Percentiles rank a stretch among this genome's conserved stretches.
Evolutionary conservation across 1,284 basidiomycete species (phyloP).

Genomic region (Butyriboletus appendiculatus): DNA sequence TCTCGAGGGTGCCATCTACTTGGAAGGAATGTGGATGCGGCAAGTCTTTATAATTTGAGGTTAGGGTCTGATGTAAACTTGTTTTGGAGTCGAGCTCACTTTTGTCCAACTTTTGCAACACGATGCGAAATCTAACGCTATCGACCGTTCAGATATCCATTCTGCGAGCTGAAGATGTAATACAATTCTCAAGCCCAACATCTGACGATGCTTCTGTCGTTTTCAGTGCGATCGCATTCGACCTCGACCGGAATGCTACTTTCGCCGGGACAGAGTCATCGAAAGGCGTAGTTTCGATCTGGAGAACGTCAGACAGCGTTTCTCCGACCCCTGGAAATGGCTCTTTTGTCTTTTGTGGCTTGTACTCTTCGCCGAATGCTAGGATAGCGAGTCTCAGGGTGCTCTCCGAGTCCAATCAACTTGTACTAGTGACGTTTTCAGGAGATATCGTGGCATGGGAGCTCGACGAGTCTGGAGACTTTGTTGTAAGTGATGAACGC

Average conservation of each 20-base stretch:
- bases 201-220: constrained; percentile 25
- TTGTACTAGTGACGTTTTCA: constrained; percentile 66
- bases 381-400: constrained; percentile 66
- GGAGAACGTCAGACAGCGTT: constrained; percentile 43
- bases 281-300: constrained; percentile 60
- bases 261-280: constrained; percentile 67
- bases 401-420: constrained; percentile 62
- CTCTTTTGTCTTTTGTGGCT: constrained; percentile 32
- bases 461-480: constrained; percentile 51
- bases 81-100: not conserved
- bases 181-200: constrained; percentile 46
- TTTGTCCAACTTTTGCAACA: not conserved
- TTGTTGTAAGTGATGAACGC: constrained; percentile 38
- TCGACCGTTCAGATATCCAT: constrained; percentile 19
- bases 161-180: constrained; percentile 32
- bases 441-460: constrained; percentile 78
- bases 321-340: constrained; percentile 11
- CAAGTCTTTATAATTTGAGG: constrained; percentile 22
- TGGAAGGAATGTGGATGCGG: not conserved
- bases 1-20: constrained; percentile 23
- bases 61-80: constrained; percentile 23
- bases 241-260: constrained; percentile 65
- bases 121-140: constrained; percentile 35
- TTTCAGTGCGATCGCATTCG: constrained; percentile 55
- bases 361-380: constrained; percentile 20